These are phyloP conservation scores for Collybia nuda DNA, from an alignment of 768 basidiomycete species.

Conservation along the genomic window DNA sequence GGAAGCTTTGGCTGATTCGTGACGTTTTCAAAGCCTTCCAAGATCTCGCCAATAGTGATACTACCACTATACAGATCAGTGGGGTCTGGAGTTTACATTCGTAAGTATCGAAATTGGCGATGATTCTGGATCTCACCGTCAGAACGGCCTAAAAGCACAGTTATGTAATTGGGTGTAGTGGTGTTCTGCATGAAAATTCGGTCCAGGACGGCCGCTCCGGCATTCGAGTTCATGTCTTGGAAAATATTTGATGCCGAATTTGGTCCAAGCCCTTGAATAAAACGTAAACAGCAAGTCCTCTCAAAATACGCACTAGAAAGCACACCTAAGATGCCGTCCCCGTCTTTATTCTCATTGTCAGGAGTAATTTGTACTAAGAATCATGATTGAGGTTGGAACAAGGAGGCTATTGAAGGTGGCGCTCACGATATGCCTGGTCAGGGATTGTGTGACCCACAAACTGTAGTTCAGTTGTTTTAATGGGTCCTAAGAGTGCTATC, in stretches of 20 bases:
- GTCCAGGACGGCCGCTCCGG: constrained; percentile 58
- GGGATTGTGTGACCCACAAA: constrained; percentile 43
- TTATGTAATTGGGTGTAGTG: constrained; percentile 58
- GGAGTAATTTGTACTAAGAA: constrained; percentile 39
- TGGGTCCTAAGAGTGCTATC: constrained; percentile 30
- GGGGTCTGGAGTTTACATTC: constrained; percentile 34
- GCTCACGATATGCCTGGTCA: constrained; percentile 49
- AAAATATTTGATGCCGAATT: constrained; percentile 53
- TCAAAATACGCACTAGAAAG: background rate
- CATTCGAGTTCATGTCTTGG: constrained; percentile 24
- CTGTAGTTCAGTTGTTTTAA: constrained; percentile 41
- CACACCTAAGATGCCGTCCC: constrained; percentile 26
- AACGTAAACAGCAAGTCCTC: constrained; percentile 10
- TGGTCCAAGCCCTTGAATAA: constrained; percentile 61
- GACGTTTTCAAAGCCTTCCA: constrained; percentile 49
- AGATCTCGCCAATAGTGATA: constrained; percentile 60
- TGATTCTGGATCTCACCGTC: constrained; percentile 24
- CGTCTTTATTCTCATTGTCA: constrained; percentile 25
- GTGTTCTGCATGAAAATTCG: constrained; percentile 62
- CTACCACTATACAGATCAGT: constrained; percentile 53
- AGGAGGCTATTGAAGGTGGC: constrained; percentile 14
- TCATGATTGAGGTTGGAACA: background rate
- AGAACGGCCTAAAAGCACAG: constrained; percentile 62
- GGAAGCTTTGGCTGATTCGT: constrained; percentile 48
- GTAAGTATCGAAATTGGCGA: background rate